Conservation (phyloP, 225 moss, liverwort and hornwort species). For the Rhytidiadelphus loreus region DNA sequence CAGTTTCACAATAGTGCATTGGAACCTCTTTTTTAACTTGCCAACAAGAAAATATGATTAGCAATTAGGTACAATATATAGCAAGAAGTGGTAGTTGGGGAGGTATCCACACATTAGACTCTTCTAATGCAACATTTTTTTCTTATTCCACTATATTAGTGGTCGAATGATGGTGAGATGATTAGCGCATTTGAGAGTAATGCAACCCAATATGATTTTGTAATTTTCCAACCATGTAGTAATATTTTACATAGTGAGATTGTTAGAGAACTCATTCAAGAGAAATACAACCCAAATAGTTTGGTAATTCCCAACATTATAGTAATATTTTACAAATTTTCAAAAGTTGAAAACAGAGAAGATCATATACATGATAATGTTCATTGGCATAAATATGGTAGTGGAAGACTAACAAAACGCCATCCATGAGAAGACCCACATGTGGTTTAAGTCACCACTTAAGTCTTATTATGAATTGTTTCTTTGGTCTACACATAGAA, state of each 20-base stretch:
- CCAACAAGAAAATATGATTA: background rate
- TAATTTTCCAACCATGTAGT: no score
- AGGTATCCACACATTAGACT: background rate
- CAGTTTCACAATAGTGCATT: rapidly evolving
- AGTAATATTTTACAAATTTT: background rate
- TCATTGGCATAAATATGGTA: background rate
- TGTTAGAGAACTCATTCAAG: no score
- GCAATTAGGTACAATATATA: background rate
- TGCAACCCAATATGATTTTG: no score
- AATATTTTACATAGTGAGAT: no score
- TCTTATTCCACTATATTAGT: no score
- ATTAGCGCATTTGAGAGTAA: no score
- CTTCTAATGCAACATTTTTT: no score
- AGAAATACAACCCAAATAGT: background rate
- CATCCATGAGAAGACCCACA: background rate
- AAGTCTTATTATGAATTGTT: background rate
- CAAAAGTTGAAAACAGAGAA: rapidly evolving
- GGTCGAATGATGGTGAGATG: background rate
- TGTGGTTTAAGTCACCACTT: background rate
- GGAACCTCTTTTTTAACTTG: background rate
- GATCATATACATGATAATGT: rapidly evolving
- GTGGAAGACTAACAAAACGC: background rate
- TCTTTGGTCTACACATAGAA: background rate
- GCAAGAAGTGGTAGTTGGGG: no score
- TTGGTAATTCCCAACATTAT: rapidly evolving